These are phyloP conservation scores for Claviceps sp. DNA, from an alignment of 2,329 filamentous ascomycete species.

Conservation along the genomic window DNA sequence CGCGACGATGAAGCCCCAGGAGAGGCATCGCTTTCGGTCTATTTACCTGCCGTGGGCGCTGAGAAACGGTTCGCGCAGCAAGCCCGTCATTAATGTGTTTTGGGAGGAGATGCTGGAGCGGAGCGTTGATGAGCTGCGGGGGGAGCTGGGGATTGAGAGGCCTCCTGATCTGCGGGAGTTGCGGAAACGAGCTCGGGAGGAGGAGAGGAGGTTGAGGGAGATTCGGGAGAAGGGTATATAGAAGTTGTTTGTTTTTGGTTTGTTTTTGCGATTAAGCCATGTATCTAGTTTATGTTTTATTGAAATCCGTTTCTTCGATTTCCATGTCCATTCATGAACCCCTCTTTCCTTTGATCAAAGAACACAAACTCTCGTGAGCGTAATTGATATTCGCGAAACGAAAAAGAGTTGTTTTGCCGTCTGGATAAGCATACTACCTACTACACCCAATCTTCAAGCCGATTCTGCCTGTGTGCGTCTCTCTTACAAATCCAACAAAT, in stretches of 20 bases:
- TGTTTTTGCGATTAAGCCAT: neutral
- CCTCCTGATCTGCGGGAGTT: constrained; percentile 77
- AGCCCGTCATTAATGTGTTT: constrained; percentile 88
- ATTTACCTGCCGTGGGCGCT: constrained; percentile 87
- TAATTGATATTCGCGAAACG: neutral
- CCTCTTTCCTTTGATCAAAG: too few relatives aligned
- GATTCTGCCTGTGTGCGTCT: neutral
- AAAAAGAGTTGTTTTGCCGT: constrained; percentile 2
- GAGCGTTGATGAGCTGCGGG: constrained; percentile 63
- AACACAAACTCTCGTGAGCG: too few relatives aligned
- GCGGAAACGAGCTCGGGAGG: constrained; percentile 54
- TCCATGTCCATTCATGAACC: too few relatives aligned
- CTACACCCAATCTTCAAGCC: too few relatives aligned
- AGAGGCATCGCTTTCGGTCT: constrained; percentile 59
- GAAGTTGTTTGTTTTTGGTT: neutral
- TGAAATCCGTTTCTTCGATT: neutral
- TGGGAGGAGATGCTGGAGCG: constrained; percentile 92
- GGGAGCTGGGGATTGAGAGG: constrained; percentile 68
- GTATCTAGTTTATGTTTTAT: neutral
- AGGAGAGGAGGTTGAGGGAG: constrained; percentile 51
- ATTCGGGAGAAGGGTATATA: constrained; percentile 4
- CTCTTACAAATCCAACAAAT: constrained; percentile 48
- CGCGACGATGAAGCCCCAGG: constrained; percentile 70
- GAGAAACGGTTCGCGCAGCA: constrained; percentile 60
- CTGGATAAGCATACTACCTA: neutral